These are phyloP conservation scores for Plectosphaerella plurivora DNA, from an alignment of 2,329 filamentous ascomycete species.

Conservation along the genomic window DNA sequence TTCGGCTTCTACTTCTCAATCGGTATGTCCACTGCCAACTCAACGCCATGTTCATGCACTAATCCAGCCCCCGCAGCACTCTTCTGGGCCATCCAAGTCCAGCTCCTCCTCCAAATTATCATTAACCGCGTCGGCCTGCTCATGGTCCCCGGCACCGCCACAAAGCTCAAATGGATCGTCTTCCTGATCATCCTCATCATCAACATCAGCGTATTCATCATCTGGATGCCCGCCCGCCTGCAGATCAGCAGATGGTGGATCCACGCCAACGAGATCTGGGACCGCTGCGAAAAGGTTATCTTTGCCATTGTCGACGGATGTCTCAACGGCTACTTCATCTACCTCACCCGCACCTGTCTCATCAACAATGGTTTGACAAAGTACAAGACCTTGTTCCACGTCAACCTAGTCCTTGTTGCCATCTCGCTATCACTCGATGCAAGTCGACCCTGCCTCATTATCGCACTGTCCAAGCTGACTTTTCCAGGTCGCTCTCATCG, in stretches of 20 bases:
- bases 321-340: conserved; percentile 43
- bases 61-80: neutral
- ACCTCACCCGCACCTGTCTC: conserved; percentile 36
- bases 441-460: neutral
- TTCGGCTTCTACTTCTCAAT: conserved; percentile 2
- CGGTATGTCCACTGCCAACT: neutral
- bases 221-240: conserved; percentile 47
- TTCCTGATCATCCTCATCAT: conserved; percentile 35
- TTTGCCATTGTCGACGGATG: conserved; percentile 39
- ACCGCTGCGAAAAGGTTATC: conserved; percentile 42
- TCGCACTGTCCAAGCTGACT: neutral
- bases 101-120: conserved; percentile 49
- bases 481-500: neutral
- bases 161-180: conserved; percentile 36
- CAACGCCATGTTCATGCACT: neutral
- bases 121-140: conserved; percentile 45
- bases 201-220: conserved; percentile 44
- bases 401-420: conserved; percentile 20
- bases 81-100: conserved; percentile 21
- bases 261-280: conserved; percentile 42
- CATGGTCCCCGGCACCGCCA: conserved; percentile 29
- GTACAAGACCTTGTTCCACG: conserved; percentile 38
- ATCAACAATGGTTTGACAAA: conserved; percentile 43
- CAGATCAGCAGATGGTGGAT: conserved; percentile 33
- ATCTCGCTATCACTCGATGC: conserved; percentile 22